phyloP scores from a whole-genome alignment of 805 yeast genomes.

The Wickerhamiella brachini region DNA sequence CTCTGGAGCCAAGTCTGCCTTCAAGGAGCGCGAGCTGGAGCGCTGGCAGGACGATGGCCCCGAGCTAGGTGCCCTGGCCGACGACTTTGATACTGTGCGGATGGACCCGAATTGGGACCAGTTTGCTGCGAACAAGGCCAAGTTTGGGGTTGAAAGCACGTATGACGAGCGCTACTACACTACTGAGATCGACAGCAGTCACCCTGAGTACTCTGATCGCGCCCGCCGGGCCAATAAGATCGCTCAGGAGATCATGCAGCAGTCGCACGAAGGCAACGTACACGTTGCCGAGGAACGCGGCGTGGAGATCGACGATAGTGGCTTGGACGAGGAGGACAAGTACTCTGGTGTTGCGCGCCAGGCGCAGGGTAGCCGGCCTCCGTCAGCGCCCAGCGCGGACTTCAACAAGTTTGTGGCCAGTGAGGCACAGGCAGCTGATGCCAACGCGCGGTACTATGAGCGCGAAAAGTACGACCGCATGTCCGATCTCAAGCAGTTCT shows the following conservation, averaged over 20 bases:
- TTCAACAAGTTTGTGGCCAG: constrained; percentile 4
- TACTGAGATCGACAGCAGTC: constrained; percentile 52
- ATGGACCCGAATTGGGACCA: constrained; percentile 63
- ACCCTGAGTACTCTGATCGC: constrained; percentile 58
- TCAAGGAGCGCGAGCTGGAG: constrained; percentile 60
- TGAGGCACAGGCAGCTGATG: constrained; percentile 13
- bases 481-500: constrained; percentile 51
- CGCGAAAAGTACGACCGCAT: constrained; percentile 23
- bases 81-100: constrained; percentile 18
- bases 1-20: constrained; percentile 15
- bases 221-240: constrained; percentile 58
- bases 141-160: constrained; percentile 77
- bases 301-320: constrained; percentile 57
- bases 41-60: constrained; percentile 64
- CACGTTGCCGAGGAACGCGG: constrained; percentile 94
- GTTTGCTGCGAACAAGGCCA: constrained; percentile 76
- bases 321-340: constrained; percentile 89
- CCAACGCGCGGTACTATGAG: constrained; percentile 19
- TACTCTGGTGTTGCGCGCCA: constrained; percentile 62
- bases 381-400: not conserved
- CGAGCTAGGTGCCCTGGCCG: constrained; percentile 23
- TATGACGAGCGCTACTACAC: constrained; percentile 82
- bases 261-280: constrained; percentile 46
- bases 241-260: constrained; percentile 69
- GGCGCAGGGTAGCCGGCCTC: constrained; percentile 29